These are phyloP conservation scores for Elsinoe arachidis DNA, from an alignment of 2,329 filamentous ascomycete genomes.

Conservation along the genomic window DNA sequence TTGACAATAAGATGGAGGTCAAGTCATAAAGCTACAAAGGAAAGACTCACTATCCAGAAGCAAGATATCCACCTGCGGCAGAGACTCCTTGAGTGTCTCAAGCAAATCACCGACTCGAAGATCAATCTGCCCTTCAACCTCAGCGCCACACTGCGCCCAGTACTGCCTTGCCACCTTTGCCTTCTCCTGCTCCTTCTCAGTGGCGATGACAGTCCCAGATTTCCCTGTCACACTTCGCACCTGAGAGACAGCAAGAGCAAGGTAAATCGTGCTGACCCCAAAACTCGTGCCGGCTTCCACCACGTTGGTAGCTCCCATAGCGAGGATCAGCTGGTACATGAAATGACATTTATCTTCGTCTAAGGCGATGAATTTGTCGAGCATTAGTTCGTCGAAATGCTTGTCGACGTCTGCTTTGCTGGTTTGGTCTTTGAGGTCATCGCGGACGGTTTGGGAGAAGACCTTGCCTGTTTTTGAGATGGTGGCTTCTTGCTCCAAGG, in stretches of 20 bases:
- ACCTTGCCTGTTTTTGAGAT: slow-evolving; percentile 1
- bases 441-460: background rate
- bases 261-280: slow-evolving; percentile 54
- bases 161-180: slow-evolving; percentile 41
- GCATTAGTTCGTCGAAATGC: slow-evolving; percentile 27
- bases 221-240: slow-evolving; percentile 32
- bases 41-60: slow-evolving; percentile 43
- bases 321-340: slow-evolving; percentile 46
- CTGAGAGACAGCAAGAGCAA: slow-evolving; percentile 48
- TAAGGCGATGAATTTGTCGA: slow-evolving; percentile 51
- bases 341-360: slow-evolving; percentile 51
- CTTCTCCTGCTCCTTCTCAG: slow-evolving; percentile 51
- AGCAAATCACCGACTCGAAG: slow-evolving; percentile 49
- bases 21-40: background rate
- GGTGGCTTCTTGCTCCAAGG: slow-evolving; percentile 9
- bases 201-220: slow-evolving; percentile 46
- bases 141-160: slow-evolving; percentile 45
- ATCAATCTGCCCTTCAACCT: slow-evolving; percentile 45
- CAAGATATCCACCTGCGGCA: slow-evolving; percentile 48
- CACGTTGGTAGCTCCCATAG: slow-evolving; percentile 42
- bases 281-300: slow-evolving; percentile 56
- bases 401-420: background rate
- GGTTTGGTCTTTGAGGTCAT: slow-evolving; percentile 5
- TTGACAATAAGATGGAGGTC: no score
- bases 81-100: slow-evolving; percentile 45